Evolutionary conservation across 2,329 filamentous ascomycete genomes (phyloP).

Genomic region (Falciphora oryzae): DNA sequence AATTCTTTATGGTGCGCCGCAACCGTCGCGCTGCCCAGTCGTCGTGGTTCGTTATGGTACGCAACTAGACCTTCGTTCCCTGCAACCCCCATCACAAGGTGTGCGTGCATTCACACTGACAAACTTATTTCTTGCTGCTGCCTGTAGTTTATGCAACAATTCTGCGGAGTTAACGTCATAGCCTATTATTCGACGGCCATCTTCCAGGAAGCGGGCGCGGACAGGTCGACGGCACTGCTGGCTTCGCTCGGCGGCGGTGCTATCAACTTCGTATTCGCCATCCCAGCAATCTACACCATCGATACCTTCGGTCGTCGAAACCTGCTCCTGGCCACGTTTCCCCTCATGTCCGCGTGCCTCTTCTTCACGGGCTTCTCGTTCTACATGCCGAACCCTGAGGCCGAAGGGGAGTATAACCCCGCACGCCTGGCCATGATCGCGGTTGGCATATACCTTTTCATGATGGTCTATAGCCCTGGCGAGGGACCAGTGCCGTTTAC

Average conservation of each 20-base stretch:
- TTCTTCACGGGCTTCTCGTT: conserved; percentile 51
- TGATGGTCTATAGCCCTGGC: conserved; percentile 48
- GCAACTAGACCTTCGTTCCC: conserved; percentile 36
- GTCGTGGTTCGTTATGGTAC: conserved; percentile 58
- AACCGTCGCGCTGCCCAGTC: conserved; percentile 56
- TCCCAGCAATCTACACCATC: conserved; percentile 60
- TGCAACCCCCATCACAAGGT: neutral
- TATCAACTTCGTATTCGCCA: conserved; percentile 61
- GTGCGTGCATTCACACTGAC: neutral
- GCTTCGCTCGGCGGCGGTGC: conserved; percentile 42
- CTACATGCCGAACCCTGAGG: conserved; percentile 30
- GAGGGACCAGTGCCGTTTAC: conserved; percentile 59
- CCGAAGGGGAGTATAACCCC: conserved; percentile 11
- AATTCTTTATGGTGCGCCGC: conserved; percentile 53
- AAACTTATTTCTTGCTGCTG: neutral
- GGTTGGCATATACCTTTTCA: conserved; percentile 40
- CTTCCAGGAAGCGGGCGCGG: conserved; percentile 37
- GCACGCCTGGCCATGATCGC: conserved; percentile 41
- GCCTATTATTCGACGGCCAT: conserved; percentile 43
- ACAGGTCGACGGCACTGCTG: conserved; percentile 31
- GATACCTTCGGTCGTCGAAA: conserved; percentile 60
- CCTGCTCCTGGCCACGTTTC: conserved; percentile 60
- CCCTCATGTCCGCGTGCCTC: conserved; percentile 57
- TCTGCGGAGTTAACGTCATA: conserved; percentile 22
- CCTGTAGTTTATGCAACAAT: conserved; percentile 3